Percentiles rank a stretch among this genome's conserved stretches.
Evolutionary conservation across 2,329 filamentous ascomycete species (phyloP).

Genomic region (Didymella pinodella): DNA sequence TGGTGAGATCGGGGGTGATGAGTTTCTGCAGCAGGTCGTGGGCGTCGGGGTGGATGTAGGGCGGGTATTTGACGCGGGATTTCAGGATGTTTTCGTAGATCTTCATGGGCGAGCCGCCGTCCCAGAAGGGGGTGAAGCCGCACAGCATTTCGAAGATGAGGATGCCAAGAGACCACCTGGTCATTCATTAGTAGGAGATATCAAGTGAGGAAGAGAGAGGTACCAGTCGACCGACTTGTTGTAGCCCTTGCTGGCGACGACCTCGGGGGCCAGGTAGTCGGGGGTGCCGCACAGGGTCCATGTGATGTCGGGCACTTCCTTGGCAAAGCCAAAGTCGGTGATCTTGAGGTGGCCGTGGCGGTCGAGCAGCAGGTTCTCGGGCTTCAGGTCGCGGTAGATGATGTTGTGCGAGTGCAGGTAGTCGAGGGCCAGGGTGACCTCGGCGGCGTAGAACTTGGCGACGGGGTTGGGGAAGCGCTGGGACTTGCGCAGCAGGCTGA

Average conservation of each 20-base stretch:
- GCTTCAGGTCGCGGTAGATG: conserved; percentile 97
- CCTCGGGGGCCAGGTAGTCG: conserved; percentile 96
- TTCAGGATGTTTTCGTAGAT: conserved; percentile 99
- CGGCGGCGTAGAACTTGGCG: conserved; percentile 98
- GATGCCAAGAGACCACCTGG: conserved; percentile 97
- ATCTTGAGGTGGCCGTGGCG: conserved; percentile 95
- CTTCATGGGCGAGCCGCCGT: conserved; percentile 96
- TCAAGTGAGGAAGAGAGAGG: conserved; percentile 50
- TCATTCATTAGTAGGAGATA: conserved; percentile 13
- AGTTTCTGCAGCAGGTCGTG: conserved; percentile 91
- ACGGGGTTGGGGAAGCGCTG: conserved; percentile 98
- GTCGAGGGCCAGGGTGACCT: conserved; percentile 93
- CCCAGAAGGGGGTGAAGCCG: conserved; percentile 99
- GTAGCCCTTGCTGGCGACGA: conserved; percentile 99
- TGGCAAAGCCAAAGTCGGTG: conserved; percentile 98
- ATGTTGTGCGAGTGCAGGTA: conserved; percentile 95
- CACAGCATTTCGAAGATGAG: conserved; percentile 99
- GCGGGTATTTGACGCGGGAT: conserved; percentile 94
- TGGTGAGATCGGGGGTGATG: conserved; percentile 94
- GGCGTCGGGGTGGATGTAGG: conserved; percentile 93
- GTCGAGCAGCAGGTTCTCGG: conserved; percentile 90
- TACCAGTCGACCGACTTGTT: conserved; percentile 99
- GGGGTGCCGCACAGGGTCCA: conserved; percentile 98
- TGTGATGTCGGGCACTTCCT: conserved; percentile 97
- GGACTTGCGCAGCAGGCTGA: conserved; percentile 93